These are phyloP conservation scores for Fusarium oxysporum DNA, from an alignment of 2,329 filamentous ascomycete species.

Conservation along the genomic window DNA sequence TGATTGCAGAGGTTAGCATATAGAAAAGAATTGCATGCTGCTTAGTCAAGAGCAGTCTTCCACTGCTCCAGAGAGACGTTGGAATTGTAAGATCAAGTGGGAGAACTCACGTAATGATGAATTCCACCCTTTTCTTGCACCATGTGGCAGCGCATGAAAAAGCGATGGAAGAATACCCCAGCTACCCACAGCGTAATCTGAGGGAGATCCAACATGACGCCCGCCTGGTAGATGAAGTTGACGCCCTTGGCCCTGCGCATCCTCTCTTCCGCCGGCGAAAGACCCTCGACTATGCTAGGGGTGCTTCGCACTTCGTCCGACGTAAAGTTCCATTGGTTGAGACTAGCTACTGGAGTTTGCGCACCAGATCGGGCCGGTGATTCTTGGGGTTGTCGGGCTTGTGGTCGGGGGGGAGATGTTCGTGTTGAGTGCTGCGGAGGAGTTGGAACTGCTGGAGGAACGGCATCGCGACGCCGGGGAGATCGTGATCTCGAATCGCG, in stretches of 20 bases:
- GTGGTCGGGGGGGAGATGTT: slow-evolving; percentile 65
- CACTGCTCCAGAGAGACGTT: background rate
- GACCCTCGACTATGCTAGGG: slow-evolving; percentile 86
- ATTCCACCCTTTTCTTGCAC: slow-evolving; percentile 79
- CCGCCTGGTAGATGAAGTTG: slow-evolving; percentile 96
- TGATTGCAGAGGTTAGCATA: slow-evolving; percentile 31
- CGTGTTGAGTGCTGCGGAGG: slow-evolving; percentile 67
- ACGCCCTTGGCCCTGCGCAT: slow-evolving; percentile 88
- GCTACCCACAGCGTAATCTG: slow-evolving; percentile 94
- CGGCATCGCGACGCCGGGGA: slow-evolving; percentile 59
- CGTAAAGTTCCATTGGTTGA: slow-evolving; percentile 89
- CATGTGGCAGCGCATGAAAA: slow-evolving; percentile 91
- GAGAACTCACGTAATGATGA: slow-evolving; percentile 83
- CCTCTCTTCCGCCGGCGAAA: slow-evolving; percentile 81
- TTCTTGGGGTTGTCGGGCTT: slow-evolving; percentile 55
- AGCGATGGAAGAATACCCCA: slow-evolving; percentile 93
- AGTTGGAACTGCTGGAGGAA: slow-evolving; percentile 71
- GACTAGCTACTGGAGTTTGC: slow-evolving; percentile 51
- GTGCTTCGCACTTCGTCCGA: slow-evolving; percentile 84
- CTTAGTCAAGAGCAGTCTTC: background rate
- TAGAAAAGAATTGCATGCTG: background rate
- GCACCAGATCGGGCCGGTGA: slow-evolving; percentile 57
- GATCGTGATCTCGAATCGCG: slow-evolving; percentile 62
- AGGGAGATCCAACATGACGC: slow-evolving; percentile 90
- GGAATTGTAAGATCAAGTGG: background rate